Base-by-base conservation (phyloP, 352 stramenopile genomes). In the Phytopythium vexans region DNA sequence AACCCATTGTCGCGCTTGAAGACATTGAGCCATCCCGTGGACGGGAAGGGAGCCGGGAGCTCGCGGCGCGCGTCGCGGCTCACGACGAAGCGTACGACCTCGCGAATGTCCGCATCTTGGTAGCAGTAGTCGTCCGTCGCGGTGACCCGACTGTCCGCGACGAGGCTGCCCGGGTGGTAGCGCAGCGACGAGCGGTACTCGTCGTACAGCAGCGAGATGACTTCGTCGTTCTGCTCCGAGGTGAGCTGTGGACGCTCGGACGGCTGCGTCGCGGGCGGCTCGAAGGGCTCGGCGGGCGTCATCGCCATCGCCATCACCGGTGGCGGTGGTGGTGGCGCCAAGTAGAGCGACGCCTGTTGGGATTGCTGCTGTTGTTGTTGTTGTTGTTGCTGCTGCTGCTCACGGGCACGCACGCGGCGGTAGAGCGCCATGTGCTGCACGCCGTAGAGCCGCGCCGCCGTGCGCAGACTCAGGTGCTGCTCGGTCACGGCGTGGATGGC, bases 401-500 rank as follows among this genome's bases (percentile, higher is more conserved):
- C 59, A 37, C 66, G 54, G 15, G 67, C 62, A 36, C 74, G 77
- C 41, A 88, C 75, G 52, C 81, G 68, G 16, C 77, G 80, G 38
- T 88, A 70, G 21, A 88, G 74, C 43, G 73, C 81, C 64, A 75
- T 64, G 59, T 85, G 73, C 44, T 91, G 77, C 35, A 91, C 61
- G 27, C 75, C 80, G 49, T 77, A 88, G 57, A 75, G 60, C 55
- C 88, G 74, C 10, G 80, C 65, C 15, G 77, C 77, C 34, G 68
- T 66, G 45, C 75, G 75, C 6, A 88, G 62, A 32, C 68, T 82
- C 49, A 88, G 77, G 33, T 82, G 82, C 56, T 82, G 72, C 33
- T 87, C 68, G 37, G 68, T 77, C 45, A 91, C 77, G 46, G 77
- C 75, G 46, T 80, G 75, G 51, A 88, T 73, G 46, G 74, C 80